Base-by-base conservation (phyloP, 768 basidiomycete genomes). In the Agrocybe pediades region DNA sequence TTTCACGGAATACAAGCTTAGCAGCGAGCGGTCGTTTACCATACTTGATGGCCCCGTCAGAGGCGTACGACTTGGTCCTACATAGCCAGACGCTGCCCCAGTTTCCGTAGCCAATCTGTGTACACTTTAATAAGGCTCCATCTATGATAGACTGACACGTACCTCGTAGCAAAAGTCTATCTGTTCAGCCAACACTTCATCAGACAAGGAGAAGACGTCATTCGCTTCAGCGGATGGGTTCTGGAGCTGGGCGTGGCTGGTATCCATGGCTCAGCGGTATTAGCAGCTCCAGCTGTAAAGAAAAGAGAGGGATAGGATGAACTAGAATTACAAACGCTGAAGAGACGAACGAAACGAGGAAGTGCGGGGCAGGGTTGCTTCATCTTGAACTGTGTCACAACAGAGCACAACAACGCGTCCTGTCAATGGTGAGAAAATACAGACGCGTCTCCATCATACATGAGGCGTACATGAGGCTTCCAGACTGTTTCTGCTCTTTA, bases 81-180 rank as follows among this genome's bases (percentile, higher is more conserved):
- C 87, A 90, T 59, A 89, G 71, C 91, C 90, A 93, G 57, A 94
- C 92, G 66, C 87, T 88, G 30, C 93, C 93, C 93, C 93, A 96
- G 73, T 94, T 95, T 40, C 93, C 92, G 65, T 82, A 92, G 26
- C 92, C 92, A 74, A 93, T 88, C 89, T 93, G 54, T n/a, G 50
- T 2, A 41, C 41, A 29, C 36, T 53, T 17, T 27, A 49, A 51
- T 20, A 39, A 25, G 43, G 20, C 9, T 11, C 23, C 19, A 11
- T 20, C 43, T 33, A 58, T 45, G 44, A 33, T 9, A 29, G 25
- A 29, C 2, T n/a, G 44, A 46, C 50, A 64, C 74, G 17, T 58
- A 85, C 88, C 78, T 90, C 89, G 71, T 88, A 79, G 48, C 90
- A 78, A 65, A 92, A 92, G 53, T 85, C 81, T 41, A 91, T 77